Evolutionary conservation across 2,329 filamentous ascomycete species (phyloP).

Genomic region (Balansia obtecta): DNA sequence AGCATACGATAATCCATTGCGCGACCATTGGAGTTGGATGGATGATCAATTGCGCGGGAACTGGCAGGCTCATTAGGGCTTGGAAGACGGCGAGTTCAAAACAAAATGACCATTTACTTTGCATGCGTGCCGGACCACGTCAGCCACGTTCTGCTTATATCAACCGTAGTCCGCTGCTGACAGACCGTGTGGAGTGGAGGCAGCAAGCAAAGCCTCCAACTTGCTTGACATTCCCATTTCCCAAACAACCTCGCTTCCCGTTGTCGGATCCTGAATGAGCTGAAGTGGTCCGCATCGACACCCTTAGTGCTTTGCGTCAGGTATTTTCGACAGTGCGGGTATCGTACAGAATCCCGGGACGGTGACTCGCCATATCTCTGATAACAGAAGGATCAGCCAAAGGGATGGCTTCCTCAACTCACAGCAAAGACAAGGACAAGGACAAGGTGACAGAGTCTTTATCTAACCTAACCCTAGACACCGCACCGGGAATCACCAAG

Average conservation of each 20-base stretch:
- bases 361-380: background rate
- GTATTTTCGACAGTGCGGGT: no score
- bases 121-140: background rate
- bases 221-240: background rate
- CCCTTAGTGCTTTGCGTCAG: background rate
- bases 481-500: constrained; percentile 5
- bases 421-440: constrained; percentile 14
- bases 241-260: background rate
- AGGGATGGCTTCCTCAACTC: constrained; percentile 12
- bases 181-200: background rate
- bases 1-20: no score
- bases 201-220: background rate
- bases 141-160: no score
- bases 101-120: background rate
- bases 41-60: no score
- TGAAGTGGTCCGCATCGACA: background rate
- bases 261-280: background rate
- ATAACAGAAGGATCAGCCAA: background rate
- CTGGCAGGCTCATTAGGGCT: no score
- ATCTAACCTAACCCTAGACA: constrained; percentile 20
- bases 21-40: no score
- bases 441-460: constrained; percentile 18
- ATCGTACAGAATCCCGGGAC: background rate
- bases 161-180: background rate
- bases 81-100: no score